Base-by-base conservation (phyloP, 495 filamentous ascomycete species). In the Lepraria neglecta region DNA sequence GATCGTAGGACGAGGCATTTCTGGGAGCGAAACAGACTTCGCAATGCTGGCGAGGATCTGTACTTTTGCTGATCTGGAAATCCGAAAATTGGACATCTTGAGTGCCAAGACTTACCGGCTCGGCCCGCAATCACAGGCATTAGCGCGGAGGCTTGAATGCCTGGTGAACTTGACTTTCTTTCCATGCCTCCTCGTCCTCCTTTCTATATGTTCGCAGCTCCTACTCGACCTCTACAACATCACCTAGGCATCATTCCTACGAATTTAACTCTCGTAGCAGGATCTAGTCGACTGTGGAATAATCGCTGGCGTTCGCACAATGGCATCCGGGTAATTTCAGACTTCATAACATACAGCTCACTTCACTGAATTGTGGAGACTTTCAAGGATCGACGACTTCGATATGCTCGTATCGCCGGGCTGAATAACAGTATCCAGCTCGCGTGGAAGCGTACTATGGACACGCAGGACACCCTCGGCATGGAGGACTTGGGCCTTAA, bases 391-490 rank as follows among this genome's bases (percentile, higher is more conserved):
- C 51, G 33, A 44, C 27, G 11, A 12, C 6, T 33, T 21, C 58
- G 27, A 4, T 14, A 60, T 53, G 27, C 27, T 53, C 24, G 48
- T 17, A 45, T 52, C 48, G 42, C 45, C 6, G 4, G 1, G 19
- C 17, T 52, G 35, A 48, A 35, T 17, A 11, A 15, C 24, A 46
- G 31, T 33, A 38, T 62, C 21, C 51, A 46, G 27, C 38, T 9
- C n/a, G 17, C 12, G 14, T 1, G 50, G 45, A 60, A 52, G 19
- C 24, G 24, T 17, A 42, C 35, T 53, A 64, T 64, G 62, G 56
- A 61, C 6, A 40, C 15, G 17, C 51, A 64, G n/a, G 56, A 54
- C 33, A 60, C 62, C 35, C 58, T 64, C n/a, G 52, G 21, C 31
- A 38, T 64, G 28, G 63, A 56, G 27, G 30, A 33, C 27, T 50